Percentiles rank a stretch among this genome's conserved stretches.
phyloP scores from a whole-genome alignment of 805 yeast genomes.

The Candida vartiovaarae region DNA sequence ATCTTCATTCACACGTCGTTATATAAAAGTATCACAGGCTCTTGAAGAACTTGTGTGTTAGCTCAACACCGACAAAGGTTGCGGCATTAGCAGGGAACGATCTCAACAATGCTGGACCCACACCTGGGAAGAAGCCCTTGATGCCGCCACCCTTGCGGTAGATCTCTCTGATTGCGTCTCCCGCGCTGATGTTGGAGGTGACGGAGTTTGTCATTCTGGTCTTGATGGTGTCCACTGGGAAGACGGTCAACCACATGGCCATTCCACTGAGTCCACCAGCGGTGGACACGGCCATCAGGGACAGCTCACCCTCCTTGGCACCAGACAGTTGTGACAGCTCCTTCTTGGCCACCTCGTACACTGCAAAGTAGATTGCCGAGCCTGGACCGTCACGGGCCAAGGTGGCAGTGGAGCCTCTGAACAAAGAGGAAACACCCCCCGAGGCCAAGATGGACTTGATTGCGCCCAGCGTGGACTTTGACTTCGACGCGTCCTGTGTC shows the following conservation, averaged over 20 bases:
- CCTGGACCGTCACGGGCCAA: constrained; percentile 98
- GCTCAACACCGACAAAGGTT: constrained; percentile 90
- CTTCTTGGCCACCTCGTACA: constrained; percentile 77
- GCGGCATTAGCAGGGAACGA: constrained; percentile 99
- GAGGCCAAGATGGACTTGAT: constrained; percentile 61
- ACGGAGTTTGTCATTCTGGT: constrained; percentile 30
- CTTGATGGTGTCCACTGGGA: constrained; percentile 95
- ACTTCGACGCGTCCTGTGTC: constrained; percentile 42
- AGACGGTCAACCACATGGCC: constrained; percentile 93
- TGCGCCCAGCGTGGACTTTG: constrained; percentile 42
- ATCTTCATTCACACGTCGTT: too few relatives aligned
- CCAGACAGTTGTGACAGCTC: constrained; percentile 37
- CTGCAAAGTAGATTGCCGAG: constrained; percentile 89
- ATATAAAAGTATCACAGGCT: too few relatives aligned
- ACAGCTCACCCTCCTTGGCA: constrained; percentile 45
- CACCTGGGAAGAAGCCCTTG: constrained; percentile 93
- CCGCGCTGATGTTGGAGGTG: constrained; percentile 43
- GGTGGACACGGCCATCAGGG: constrained; percentile 66
- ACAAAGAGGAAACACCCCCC: constrained; percentile 81
- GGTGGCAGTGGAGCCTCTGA: constrained; percentile 89
- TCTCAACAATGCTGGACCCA: constrained; percentile 91
- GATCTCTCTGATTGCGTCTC: constrained; percentile 59
- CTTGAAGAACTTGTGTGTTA: constrained; percentile 42
- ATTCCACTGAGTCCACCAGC: constrained; percentile 98
- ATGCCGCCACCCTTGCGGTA: constrained; percentile 76